Conservation (phyloP, 2,329 filamentous ascomycete genomes). For the Ophiosphaerella herpotricha region DNA sequence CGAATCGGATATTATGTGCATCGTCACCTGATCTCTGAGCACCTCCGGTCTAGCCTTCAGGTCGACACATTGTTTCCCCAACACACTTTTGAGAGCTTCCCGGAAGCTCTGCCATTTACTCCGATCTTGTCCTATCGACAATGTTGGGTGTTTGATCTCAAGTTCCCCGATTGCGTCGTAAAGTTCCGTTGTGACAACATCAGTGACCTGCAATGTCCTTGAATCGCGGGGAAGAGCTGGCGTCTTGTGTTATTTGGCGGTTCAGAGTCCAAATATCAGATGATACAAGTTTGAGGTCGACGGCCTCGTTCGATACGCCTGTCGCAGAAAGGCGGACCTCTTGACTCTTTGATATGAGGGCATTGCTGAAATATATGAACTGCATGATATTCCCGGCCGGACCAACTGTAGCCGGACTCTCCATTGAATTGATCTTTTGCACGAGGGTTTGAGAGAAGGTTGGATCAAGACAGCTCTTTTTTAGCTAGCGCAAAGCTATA, state of each 20-base stretch:
- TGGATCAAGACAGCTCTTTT: too few species aligned
- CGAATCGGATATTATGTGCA: background rate
- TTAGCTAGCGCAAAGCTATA: too few species aligned
- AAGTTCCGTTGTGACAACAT: too few species aligned
- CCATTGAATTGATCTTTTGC: background rate
- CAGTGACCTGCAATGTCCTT: too few species aligned
- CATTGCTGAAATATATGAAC: slow-evolving; percentile 9
- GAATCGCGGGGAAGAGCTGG: too few species aligned
- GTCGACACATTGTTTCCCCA: slow-evolving; percentile 4
- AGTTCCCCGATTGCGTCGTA: too few species aligned
- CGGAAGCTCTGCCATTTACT: slow-evolving; percentile 3
- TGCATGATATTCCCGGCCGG: slow-evolving; percentile 12
- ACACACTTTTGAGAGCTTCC: slow-evolving; percentile 4
- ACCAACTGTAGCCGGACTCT: slow-evolving; percentile 4
- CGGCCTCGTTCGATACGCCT: background rate
- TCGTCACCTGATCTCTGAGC: slow-evolving; percentile 2
- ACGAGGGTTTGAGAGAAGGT: too few species aligned
- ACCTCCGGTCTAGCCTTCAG: slow-evolving; percentile 1
- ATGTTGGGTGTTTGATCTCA: too few species aligned
- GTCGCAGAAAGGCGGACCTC: background rate
- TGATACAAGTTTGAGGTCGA: background rate
- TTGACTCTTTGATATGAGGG: slow-evolving; percentile 2
- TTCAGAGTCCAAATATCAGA: too few species aligned
- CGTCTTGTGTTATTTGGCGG: too few species aligned
- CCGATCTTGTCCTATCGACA: background rate